These are phyloP conservation scores for Dichomitus squalens DNA, from an alignment of 1,284 basidiomycete species.

Conservation along the genomic window DNA sequence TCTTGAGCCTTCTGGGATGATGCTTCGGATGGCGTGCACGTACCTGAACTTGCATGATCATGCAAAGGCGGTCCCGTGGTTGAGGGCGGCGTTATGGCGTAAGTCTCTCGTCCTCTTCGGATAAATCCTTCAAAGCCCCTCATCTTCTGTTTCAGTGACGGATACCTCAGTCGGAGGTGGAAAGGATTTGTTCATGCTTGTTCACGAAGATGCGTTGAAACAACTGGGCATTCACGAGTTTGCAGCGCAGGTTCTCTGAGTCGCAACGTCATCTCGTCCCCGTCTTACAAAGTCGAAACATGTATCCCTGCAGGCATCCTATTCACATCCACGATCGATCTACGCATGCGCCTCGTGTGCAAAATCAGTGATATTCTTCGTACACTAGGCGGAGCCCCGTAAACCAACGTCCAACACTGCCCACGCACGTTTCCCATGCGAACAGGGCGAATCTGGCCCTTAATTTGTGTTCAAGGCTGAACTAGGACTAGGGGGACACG, in stretches of 20 bases:
- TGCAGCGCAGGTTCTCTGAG: conserved; percentile 9
- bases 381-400: conserved; percentile 9
- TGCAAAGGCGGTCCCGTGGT: conserved; percentile 12
- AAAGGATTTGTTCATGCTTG: conserved; percentile 19
- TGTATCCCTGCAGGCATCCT: neutral
- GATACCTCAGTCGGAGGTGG: conserved; percentile 17
- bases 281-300: neutral
- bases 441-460: neutral
- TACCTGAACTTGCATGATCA: conserved; percentile 12
- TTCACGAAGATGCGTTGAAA: conserved; percentile 12
- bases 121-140: neutral
- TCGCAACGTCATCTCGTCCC: neutral
- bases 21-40: conserved; percentile 20
- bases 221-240: conserved; percentile 10
- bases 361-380: neutral
- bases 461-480: neutral
- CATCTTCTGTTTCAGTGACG: conserved; percentile 7
- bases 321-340: neutral
- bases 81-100: conserved; percentile 20
- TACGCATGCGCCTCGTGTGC: neutral
- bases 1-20: conserved; percentile 15
- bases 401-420: neutral
- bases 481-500: conserved; percentile 21
- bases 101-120: neutral
- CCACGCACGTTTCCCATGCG: neutral